phyloP scores from a whole-genome alignment of 192 early-diverging fungal species.

The Rhizophagus clarus region DNA sequence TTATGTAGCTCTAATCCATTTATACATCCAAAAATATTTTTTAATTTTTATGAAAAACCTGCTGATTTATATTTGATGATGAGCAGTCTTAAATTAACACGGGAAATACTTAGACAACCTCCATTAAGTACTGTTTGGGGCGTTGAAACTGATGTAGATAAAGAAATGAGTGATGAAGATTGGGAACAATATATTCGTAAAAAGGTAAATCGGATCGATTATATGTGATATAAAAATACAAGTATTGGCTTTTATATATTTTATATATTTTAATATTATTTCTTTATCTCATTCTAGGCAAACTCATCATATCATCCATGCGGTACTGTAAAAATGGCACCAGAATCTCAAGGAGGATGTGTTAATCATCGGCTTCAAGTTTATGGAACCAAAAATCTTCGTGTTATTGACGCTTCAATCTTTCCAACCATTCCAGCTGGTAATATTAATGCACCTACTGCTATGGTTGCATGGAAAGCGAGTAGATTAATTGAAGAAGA shows the following conservation, averaged over 20 bases:
- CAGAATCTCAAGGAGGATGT: background rate
- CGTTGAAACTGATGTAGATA: background rate
- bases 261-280: too few relatives aligned
- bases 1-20: too few relatives aligned
- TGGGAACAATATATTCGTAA: background rate
- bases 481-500: slow-evolving; percentile 1
- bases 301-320: background rate
- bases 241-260: rapidly evolving
- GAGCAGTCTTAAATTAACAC: background rate
- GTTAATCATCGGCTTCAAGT: slow-evolving; percentile 10
- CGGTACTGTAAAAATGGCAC: slow-evolving; percentile 7
- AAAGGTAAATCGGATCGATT: background rate
- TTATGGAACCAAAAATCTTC: slow-evolving; percentile 8
- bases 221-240: too few relatives aligned
- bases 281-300: too few relatives aligned
- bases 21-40: too few relatives aligned
- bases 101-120: background rate
- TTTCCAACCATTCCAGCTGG: background rate
- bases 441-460: background rate
- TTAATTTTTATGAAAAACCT: too few relatives aligned
- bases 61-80: background rate
- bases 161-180: background rate
- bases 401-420: background rate
- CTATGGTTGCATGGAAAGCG: slow-evolving; percentile 1
- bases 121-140: background rate